Evolutionary conservation across 306 rosid genomes (phyloP).

Genomic region (Oxytropis ochrocephala): DNA sequence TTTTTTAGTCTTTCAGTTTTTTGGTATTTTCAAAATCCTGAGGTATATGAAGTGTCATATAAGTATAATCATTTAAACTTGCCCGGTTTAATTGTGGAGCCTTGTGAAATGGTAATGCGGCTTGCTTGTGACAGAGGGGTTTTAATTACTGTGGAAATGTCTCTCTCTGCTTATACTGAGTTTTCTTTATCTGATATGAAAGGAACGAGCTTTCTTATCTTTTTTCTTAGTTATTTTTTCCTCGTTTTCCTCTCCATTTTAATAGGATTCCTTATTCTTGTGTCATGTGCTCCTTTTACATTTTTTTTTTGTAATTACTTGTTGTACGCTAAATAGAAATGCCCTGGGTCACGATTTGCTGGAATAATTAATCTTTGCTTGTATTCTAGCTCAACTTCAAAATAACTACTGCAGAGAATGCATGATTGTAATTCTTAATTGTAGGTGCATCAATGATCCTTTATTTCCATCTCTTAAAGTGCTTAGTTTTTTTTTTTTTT

Average conservation of each 20-base stretch:
- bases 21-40: background rate
- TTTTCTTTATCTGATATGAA: background rate
- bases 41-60: background rate
- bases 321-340: background rate
- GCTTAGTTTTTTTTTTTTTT: slow-evolving; percentile 8
- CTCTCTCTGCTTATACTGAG: background rate
- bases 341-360: background rate
- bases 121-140: background rate
- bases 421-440: slow-evolving; percentile 3
- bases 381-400: background rate
- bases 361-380: background rate
- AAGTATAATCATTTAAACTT: background rate
- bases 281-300: background rate
- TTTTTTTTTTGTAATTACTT: background rate
- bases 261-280: background rate
- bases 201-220: background rate
- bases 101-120: background rate
- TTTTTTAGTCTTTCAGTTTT: background rate
- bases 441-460: background rate
- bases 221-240: background rate
- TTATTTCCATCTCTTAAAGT: background rate
- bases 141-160: background rate
- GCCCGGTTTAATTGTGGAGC: background rate
- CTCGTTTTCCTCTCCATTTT: background rate
- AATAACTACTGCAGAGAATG: background rate